Percentiles rank a stretch among this genome's conserved stretches.
Conservation (phyloP, 805 yeast species). For the Ogataea minuta region DNA sequence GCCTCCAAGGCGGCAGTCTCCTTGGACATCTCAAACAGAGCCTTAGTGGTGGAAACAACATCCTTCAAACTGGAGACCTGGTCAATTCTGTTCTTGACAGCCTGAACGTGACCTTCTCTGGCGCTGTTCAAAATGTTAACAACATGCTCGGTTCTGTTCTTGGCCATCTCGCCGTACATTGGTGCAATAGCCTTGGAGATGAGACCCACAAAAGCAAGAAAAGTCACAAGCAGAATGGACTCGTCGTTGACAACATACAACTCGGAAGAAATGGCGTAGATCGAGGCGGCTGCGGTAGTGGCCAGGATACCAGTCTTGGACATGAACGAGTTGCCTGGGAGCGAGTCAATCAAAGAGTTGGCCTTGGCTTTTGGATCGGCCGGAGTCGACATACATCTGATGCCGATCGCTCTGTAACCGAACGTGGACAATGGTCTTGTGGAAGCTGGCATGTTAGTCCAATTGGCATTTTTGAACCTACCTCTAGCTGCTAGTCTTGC, state of each 20-base stretch:
- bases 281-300: conserved; percentile 89
- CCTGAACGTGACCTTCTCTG: conserved; percentile 84
- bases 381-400: conserved; percentile 63
- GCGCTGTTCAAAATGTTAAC: conserved; percentile 73
- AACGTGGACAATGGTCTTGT: conserved; percentile 35
- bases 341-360: conserved; percentile 78
- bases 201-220: conserved; percentile 71
- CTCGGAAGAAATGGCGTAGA: conserved; percentile 93
- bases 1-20: conserved; percentile 97
- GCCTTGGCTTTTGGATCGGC: conserved; percentile 92
- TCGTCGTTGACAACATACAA: conserved; percentile 93
- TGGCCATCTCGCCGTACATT: conserved; percentile 90
- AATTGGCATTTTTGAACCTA: conserved; percentile 16
- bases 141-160: conserved; percentile 62
- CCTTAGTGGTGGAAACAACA: conserved; percentile 88
- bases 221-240: conserved; percentile 78
- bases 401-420: conserved; percentile 39
- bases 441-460: conserved; percentile 24
- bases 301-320: conserved; percentile 95
- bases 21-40: conserved; percentile 89
- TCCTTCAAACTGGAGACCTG: conserved; percentile 87
- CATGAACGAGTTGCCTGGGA: conserved; percentile 86
- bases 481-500: conserved; percentile 34
- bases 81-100: conserved; percentile 89
- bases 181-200: conserved; percentile 90